These are phyloP conservation scores for Pouteria campechiana DNA, from an alignment of 179 eudicot genomes.

Conservation along the genomic window DNA sequence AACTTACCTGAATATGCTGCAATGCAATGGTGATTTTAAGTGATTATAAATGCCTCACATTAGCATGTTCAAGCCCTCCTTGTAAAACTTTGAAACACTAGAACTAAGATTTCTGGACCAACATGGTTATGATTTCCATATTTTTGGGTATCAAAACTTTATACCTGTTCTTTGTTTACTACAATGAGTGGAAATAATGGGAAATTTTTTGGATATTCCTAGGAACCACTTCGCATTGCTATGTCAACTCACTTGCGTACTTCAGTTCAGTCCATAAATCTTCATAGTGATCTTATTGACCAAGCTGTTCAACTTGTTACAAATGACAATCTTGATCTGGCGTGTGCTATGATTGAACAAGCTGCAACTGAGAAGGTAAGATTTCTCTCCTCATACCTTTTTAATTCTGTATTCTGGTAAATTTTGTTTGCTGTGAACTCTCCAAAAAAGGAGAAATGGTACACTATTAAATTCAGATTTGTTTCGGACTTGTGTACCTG, in stretches of 20 bases:
- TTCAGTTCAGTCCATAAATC: conserved; percentile 46
- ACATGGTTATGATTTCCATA: not conserved
- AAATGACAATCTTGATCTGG: conserved; percentile 94
- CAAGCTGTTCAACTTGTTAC: conserved; percentile 68
- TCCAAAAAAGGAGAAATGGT: no score
- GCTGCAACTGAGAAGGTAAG: conserved; percentile 89
- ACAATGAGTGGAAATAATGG: not conserved
- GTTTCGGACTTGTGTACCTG: no score
- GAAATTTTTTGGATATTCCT: conserved; percentile 1
- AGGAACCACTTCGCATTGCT: conserved; percentile 88
- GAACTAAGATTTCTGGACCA: no score
- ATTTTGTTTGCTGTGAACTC: not conserved
- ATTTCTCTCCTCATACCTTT: not conserved
- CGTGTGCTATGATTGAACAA: conserved; percentile 87
- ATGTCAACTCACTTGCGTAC: conserved; percentile 63
- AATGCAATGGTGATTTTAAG: no score
- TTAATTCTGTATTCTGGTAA: not conserved
- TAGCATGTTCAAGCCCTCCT: no score
- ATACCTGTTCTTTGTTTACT: not conserved
- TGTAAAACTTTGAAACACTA: no score
- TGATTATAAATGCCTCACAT: no score
- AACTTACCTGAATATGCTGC: no score
- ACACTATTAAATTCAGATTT: no score
- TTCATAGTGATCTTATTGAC: conserved; percentile 47
- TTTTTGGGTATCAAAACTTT: not conserved